These are phyloP conservation scores for Termitomyces sp. DNA, from an alignment of 768 basidiomycete species.

Conservation along the genomic window DNA sequence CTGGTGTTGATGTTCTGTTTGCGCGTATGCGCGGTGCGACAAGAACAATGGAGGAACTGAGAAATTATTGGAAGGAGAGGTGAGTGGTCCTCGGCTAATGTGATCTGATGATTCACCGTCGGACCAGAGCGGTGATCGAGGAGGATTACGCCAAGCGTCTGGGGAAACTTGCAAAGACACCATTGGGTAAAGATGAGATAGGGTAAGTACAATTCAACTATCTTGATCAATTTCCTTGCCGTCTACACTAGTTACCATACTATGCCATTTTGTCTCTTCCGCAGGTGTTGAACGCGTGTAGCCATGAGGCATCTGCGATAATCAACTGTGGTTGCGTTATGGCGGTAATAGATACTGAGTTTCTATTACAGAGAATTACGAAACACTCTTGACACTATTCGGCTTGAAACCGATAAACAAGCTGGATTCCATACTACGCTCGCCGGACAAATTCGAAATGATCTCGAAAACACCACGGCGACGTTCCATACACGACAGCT, in stretches of 20 bases:
- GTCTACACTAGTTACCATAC: not conserved
- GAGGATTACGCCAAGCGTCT: constrained; percentile 93
- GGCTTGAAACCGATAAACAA: constrained; percentile 81
- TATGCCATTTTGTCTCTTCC: not conserved
- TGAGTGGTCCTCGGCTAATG: constrained; percentile 28
- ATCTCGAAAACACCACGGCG: constrained; percentile 61
- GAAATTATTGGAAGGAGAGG: constrained; percentile 92
- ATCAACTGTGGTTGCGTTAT: constrained; percentile 1
- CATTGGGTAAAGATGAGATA: constrained; percentile 86
- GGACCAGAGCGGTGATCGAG: constrained; percentile 74
- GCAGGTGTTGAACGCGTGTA: not conserved
- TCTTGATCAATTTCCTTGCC: not conserved
- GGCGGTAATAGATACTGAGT: not conserved
- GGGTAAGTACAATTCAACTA: constrained; percentile 56
- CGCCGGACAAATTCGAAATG: constrained; percentile 67
- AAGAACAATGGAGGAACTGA: constrained; percentile 85
- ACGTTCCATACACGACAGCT: constrained; percentile 61
- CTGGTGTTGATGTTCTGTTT: constrained; percentile 86
- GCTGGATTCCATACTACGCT: constrained; percentile 67
- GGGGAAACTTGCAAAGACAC: constrained; percentile 66
- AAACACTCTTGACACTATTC: constrained; percentile 72
- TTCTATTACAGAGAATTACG: constrained; percentile 62
- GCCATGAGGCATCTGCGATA: not conserved
- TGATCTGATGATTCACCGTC: constrained; percentile 3
- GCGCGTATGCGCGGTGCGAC: constrained; percentile 82